Conservation (phyloP, 1,284 basidiomycete genomes). For the Trichosporon inkin region DNA sequence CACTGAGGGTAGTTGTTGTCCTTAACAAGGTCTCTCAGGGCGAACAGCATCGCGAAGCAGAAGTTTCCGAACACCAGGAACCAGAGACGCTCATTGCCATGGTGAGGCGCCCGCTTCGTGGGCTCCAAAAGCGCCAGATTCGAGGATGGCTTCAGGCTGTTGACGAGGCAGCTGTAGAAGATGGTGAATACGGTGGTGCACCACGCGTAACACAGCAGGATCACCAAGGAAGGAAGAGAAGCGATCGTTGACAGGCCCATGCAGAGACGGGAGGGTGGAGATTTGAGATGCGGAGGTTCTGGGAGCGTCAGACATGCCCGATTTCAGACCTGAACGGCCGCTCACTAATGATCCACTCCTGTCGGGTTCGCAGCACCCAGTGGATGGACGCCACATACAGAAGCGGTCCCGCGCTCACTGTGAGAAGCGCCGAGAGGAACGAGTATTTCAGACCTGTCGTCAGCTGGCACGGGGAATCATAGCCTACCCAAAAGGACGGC, state of each 20-base stretch:
- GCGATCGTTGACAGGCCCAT: slow-evolving; percentile 26
- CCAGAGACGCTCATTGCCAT: slow-evolving; percentile 46
- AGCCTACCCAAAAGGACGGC: not conserved
- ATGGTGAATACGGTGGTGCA: slow-evolving; percentile 24
- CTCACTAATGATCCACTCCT: slow-evolving; percentile 35
- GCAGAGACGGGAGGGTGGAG: slow-evolving; percentile 11
- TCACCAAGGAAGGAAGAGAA: slow-evolving; percentile 18
- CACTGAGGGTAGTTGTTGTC: slow-evolving; percentile 28
- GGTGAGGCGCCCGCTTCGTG: slow-evolving; percentile 40
- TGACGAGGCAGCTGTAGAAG: slow-evolving; percentile 20
- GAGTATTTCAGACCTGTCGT: slow-evolving; percentile 17
- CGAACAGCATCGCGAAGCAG: slow-evolving; percentile 27
- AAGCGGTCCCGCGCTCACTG: slow-evolving; percentile 45
- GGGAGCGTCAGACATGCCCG: not conserved
- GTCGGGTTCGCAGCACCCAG: slow-evolving; percentile 47
- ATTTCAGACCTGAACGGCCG: not conserved
- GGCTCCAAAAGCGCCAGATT: slow-evolving; percentile 25
- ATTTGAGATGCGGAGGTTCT: slow-evolving; percentile 21
- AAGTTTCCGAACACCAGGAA: slow-evolving; percentile 38
- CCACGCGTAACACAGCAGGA: slow-evolving; percentile 26
- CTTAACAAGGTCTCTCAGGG: slow-evolving; percentile 29
- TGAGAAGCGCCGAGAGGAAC: slow-evolving; percentile 8
- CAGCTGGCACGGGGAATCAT: not conserved
- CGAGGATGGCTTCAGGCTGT: slow-evolving; percentile 13
- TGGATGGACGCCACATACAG: slow-evolving; percentile 58